Conservation (phyloP, 2,329 filamentous ascomycete species). For the Penicillium sp. region DNA sequence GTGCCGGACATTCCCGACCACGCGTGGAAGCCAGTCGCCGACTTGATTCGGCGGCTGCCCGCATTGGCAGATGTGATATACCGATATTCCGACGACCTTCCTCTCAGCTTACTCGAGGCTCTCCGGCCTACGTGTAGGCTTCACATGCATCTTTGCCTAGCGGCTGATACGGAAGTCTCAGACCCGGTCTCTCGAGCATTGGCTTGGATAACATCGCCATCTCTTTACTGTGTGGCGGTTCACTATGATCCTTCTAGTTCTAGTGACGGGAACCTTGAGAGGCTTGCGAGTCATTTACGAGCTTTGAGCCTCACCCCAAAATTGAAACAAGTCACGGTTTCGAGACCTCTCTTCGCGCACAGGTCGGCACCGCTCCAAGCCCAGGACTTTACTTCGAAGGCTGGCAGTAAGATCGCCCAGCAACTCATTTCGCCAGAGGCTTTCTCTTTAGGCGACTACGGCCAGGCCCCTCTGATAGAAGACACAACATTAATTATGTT, state of each 20-base stretch:
- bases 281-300: not conserved
- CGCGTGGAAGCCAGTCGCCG: not conserved
- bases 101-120: not conserved
- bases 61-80: not conserved
- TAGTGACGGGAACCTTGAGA: too few species aligned
- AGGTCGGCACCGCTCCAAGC: not conserved
- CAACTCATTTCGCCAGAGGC: not conserved
- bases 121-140: conserved; percentile 1
- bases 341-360: too few species aligned
- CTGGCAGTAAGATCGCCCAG: not conserved
- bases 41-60: not conserved
- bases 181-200: not conserved
- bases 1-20: not conserved
- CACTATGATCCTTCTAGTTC: not conserved
- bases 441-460: not conserved
- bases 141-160: not conserved
- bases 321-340: not conserved
- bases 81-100: not conserved
- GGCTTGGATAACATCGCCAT: not conserved
- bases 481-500: not conserved
- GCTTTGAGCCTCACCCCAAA: not conserved
- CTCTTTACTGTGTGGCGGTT: not conserved
- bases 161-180: too few species aligned
- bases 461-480: not conserved
- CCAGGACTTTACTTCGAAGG: not conserved